Conservation (phyloP, 2,329 filamentous ascomycete genomes). For the Aspergillus sp. region DNA sequence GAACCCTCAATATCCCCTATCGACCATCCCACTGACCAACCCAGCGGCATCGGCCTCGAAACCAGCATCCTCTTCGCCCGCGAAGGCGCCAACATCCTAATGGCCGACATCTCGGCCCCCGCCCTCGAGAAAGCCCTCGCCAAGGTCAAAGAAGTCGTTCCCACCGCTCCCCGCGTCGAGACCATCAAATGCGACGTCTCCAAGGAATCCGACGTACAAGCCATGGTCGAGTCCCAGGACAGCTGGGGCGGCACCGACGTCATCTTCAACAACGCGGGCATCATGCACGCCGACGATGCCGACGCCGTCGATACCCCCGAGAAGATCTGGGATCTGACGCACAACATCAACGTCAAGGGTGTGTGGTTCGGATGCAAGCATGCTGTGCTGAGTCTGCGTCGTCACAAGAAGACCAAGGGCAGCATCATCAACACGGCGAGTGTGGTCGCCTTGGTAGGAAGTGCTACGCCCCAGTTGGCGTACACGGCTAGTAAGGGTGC, state of each 20-base stretch:
- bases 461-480: conserved; percentile 83
- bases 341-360: conserved; percentile 94
- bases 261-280: conserved; percentile 90
- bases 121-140: background rate
- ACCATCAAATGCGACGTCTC: background rate
- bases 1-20: no score
- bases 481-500: conserved; percentile 95
- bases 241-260: background rate
- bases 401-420: conserved; percentile 74
- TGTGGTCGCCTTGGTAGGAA: conserved; percentile 82
- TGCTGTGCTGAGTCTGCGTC: conserved; percentile 77
- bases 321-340: conserved; percentile 90
- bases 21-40: background rate
- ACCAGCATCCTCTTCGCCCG: background rate
- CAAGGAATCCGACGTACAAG: background rate
- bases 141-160: background rate
- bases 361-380: conserved; percentile 98
- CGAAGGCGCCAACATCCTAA: background rate
- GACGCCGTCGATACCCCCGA: conserved; percentile 83
- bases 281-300: conserved; percentile 85
- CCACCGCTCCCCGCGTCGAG: background rate
- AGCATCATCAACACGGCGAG: conserved; percentile 92
- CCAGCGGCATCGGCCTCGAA: background rate
- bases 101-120: background rate
- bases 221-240: background rate